Base-by-base conservation (phyloP, 1,284 basidiomycete species). In the Polyporus tsugae region DNA sequence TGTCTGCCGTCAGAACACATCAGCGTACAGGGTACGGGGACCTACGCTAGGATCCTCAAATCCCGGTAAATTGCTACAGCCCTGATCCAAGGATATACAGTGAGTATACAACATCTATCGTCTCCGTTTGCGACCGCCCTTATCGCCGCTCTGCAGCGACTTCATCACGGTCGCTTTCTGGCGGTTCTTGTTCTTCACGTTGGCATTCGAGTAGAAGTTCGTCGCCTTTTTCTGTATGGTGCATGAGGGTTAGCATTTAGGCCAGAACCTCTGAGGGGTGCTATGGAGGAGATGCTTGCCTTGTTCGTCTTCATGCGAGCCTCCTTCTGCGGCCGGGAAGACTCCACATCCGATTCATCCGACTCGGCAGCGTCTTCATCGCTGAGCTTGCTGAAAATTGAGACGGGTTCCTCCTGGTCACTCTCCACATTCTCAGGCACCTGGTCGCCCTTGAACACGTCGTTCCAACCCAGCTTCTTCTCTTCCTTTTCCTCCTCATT, bases 291-390 rank as follows among this genome's bases (percentile, higher is more conserved):
- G 22, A 36, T 44, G 70, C 76, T 59, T 76, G 88, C 90, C 83
- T 97, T 98, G 84, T 91, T 95, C 2, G 96, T 97, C 73, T 89
- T 97, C 93, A 96, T 93, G 29, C 96, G 91, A 36, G 86, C 78
- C 73, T 87, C 92, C 80, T 95, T 95, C 70, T 75, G 82, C 69
- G 64, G 72, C 69, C 65, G 70, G 25, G 69, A 60, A 11, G 68
- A 63, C 35, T 62, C 66, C 46, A 72, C 71, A 5, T 63, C 64
- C 4, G 71, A 64, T 19, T 62, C 62, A 9, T 35, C 60, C 1
- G 63, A 67, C 41, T 62, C 66, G 6, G 17, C 69, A 36, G 59
- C 66, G 35, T 67, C 67, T 19, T 74, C 65, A 17, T 73, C 69
- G 38, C 66, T 65, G 63, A 66, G 49, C 53, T 65, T 76, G 71